Percentiles rank a stretch among this genome's conserved stretches.
Conservation (phyloP, 176 grass and related monocot genomes). For the Carex cristatella region DNA sequence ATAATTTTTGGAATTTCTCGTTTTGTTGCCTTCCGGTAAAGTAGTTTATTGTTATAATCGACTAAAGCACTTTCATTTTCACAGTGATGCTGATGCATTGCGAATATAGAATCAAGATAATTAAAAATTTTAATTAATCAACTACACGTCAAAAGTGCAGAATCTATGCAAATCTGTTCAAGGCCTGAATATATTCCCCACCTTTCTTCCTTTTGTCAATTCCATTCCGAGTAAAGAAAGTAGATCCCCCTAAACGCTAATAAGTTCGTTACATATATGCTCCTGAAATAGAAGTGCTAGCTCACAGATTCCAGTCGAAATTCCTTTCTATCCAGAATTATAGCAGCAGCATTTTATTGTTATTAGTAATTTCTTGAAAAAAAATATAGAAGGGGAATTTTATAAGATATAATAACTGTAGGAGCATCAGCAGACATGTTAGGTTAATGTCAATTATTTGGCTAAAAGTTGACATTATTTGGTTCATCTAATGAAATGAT, state of each 20-base stretch:
- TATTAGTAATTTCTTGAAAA: slow-evolving; percentile 3
- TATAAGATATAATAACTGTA: background rate
- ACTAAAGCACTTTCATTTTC: no score
- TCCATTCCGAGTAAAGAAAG: background rate
- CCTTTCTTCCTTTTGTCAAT: background rate
- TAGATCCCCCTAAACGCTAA: background rate
- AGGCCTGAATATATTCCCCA: slow-evolving; percentile 8
- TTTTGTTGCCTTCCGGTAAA: no score
- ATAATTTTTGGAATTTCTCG: no score
- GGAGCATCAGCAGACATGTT: background rate
- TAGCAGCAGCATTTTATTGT: background rate
- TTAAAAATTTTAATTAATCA: background rate
- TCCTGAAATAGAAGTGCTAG: background rate
- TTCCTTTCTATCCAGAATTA: slow-evolving; percentile 18
- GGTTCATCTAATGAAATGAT: background rate
- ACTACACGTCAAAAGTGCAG: background rate
- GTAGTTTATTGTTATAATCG: no score
- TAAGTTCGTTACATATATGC: background rate
- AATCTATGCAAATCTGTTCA: background rate
- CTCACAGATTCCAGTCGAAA: slow-evolving; percentile 11
- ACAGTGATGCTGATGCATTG: no score
- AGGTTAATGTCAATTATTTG: slow-evolving; percentile 17
- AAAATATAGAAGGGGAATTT: background rate
- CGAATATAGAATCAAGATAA: no score
- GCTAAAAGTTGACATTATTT: background rate